Evolutionary conservation across 2,329 filamentous ascomycete genomes (phyloP).

Genomic region (Tolypocladium tropicale): DNA sequence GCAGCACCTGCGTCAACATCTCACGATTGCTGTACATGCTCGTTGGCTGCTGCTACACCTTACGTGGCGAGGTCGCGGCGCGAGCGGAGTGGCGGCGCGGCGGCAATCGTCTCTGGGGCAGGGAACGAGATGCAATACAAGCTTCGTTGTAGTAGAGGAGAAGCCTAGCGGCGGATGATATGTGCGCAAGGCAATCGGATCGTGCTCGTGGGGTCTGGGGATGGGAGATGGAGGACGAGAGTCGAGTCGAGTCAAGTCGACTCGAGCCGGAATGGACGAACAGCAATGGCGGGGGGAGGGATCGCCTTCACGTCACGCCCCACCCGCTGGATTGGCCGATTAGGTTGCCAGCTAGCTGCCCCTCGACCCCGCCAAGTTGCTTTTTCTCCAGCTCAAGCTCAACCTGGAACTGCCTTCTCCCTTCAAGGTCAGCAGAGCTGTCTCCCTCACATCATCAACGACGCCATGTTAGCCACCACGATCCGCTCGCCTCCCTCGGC

Average conservation of each 20-base stretch:
- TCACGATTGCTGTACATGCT: conserved; percentile 25
- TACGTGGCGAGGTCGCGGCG: background rate
- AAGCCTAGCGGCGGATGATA: background rate
- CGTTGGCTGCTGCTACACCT: background rate
- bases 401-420: background rate
- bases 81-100: background rate
- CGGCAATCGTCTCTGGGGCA: too few relatives aligned
- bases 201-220: background rate
- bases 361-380: background rate
- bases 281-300: background rate
- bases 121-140: too few relatives aligned
- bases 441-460: background rate
- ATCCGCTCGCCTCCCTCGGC: conserved; percentile 46
- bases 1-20: conserved; percentile 1
- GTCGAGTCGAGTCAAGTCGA: too few relatives aligned
- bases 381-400: background rate
- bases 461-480: conserved; percentile 36
- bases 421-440: background rate
- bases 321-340: conserved; percentile 6
- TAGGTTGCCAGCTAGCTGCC: background rate
- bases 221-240: background rate
- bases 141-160: too few relatives aligned
- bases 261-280: too few relatives aligned
- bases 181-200: background rate
- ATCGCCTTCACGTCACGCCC: background rate